Base-by-base conservation (phyloP, 1,284 basidiomycete genomes). In the Acaromyces ingoldii region DNA sequence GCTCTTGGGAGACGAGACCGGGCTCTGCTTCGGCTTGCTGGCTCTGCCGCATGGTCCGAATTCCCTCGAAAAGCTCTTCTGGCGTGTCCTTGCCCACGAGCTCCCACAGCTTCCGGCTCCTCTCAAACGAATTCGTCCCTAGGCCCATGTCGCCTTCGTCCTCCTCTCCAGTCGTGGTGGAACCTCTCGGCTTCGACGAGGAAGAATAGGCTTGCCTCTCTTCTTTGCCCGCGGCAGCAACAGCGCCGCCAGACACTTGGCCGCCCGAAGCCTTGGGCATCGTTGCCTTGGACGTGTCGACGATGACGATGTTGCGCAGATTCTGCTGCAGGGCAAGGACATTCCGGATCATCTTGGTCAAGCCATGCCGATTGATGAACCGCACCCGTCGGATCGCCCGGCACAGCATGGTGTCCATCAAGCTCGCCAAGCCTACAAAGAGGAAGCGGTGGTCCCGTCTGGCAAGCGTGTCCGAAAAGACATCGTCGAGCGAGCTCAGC, bases 291-390 rank as follows among this genome's bases (percentile, higher is more conserved):
- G 9, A 9, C 37, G 33, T 38, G 30, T 54, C 39, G 15, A n/a
- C 34, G 19, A 54, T 42, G 10, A 61, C 58, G 31, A 74, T 65
- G 53, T 73, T 73, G 70, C 90, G 89, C 63, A 96, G 81, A 65
- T 89, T 88, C 74, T 98, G 93, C 74, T 95, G 91, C 22, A 98
- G 80, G 11, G 92, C 88, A 22, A 91, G 80, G 40, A 96, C 87
- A 76, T 96, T 95, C 38, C 91, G 84, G 65, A 85, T 78, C 74
- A 97, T 87, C 78, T 96, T 96, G 68, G 85, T 84, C 58, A 91
- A 83, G 0, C 93, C 93, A 51, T 85, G 82, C 0, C 79, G 74
- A 64, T 91, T 97, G 11, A 85, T 84, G 13, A 81, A 75, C 22
- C 82, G 83, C 53, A 98, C 81, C 52, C 83, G 78, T 21, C 84